Conservation (phyloP, 1,284 basidiomycete species). For the Abortiporus biennis region DNA sequence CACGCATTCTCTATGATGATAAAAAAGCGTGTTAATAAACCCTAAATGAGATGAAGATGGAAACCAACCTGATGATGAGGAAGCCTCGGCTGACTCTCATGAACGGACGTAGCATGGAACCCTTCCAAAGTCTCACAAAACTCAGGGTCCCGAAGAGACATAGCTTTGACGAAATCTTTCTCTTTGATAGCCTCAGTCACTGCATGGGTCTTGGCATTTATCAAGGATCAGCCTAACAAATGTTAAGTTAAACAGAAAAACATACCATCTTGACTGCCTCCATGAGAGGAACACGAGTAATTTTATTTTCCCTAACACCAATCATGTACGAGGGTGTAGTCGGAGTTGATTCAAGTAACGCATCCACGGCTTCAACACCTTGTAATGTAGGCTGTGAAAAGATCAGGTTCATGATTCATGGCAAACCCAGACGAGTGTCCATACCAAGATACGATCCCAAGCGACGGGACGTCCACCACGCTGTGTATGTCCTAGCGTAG, state of each 20-base stretch:
- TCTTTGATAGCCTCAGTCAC: constrained; percentile 80
- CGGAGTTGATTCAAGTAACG: constrained; percentile 84
- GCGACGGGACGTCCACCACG: constrained; percentile 93
- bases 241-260: background rate
- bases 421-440: constrained; percentile 52
- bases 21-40: constrained; percentile 2
- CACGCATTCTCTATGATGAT: constrained; percentile 66
- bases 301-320: constrained; percentile 93
- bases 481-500: constrained; percentile 97
- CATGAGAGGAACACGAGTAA: constrained; percentile 86
- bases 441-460: constrained; percentile 76
- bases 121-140: constrained; percentile 85
- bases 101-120: constrained; percentile 69
- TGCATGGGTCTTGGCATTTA: constrained; percentile 64
- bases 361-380: constrained; percentile 90
- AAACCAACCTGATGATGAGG: constrained; percentile 54
- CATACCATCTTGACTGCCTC: constrained; percentile 84
- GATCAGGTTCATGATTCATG: constrained; percentile 2
- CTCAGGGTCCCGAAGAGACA: constrained; percentile 88
- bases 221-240: background rate
- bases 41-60: background rate
- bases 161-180: constrained; percentile 84
- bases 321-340: constrained; percentile 97
- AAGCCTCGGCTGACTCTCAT: constrained; percentile 56
- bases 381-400: constrained; percentile 80